Percentiles rank a stretch among this genome's conserved stretches.
phyloP scores from a whole-genome alignment of 306 rosid genomes.

The Citrullus amarus region DNA sequence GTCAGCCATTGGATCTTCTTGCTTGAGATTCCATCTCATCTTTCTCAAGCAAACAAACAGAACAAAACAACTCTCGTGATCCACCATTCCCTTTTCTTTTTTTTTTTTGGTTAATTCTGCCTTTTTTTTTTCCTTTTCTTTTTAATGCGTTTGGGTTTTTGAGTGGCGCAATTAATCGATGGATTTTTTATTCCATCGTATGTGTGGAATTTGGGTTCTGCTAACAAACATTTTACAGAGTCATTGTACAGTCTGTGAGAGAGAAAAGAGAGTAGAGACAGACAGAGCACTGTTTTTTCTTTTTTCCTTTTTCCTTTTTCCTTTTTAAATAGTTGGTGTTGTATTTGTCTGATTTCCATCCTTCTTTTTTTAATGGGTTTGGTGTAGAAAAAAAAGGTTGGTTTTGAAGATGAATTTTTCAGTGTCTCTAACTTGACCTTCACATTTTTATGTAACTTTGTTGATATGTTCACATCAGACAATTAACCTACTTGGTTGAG shows the following conservation, averaged over 20 bases:
- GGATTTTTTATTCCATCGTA: constrained; percentile 2
- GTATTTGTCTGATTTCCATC: not conserved
- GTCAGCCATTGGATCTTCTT: constrained; percentile 10
- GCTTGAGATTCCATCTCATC: not conserved
- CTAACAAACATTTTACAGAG: constrained; percentile 8
- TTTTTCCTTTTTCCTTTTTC: too few relatives aligned
- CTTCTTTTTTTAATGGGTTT: not conserved
- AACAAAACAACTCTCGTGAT: not conserved
- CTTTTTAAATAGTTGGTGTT: not conserved
- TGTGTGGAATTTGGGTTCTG: constrained; percentile 3
- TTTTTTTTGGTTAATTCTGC: not conserved
- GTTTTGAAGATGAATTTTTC: not conserved
- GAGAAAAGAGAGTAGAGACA: not conserved
- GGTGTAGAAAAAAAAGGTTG: not conserved
- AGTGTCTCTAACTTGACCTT: not conserved
- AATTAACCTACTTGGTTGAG: not conserved
- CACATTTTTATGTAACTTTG: not conserved
- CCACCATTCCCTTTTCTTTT: not conserved
- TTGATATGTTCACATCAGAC: not conserved
- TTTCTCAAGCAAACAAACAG: not conserved
- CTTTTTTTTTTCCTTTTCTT: not conserved
- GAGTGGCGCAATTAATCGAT: constrained; percentile 8
- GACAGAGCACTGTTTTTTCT: not conserved
- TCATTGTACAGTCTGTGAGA: constrained; percentile 4
- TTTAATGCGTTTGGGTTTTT: not conserved